Evolutionary conservation across 2,329 filamentous ascomycete genomes (phyloP).

Genomic region (Neofusicoccum ribis): DNA sequence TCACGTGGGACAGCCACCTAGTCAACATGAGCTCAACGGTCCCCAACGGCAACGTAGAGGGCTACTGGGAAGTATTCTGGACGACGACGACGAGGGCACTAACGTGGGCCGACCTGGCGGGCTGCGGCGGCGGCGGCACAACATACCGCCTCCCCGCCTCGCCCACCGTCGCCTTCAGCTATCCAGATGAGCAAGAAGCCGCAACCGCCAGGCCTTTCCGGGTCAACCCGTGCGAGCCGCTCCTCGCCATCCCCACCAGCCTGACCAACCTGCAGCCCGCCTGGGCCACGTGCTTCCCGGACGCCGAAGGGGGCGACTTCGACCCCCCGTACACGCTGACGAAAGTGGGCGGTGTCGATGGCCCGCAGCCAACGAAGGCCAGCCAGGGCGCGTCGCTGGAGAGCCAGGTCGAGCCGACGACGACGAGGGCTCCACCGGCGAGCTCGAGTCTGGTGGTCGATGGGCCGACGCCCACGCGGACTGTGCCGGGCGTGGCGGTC

Average conservation of each 20-base stretch:
- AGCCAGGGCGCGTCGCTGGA: background rate
- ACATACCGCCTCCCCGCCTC: background rate
- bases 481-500: too few relatives aligned
- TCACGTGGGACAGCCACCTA: background rate
- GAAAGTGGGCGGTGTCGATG: background rate
- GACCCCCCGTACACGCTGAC: background rate
- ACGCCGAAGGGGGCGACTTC: background rate
- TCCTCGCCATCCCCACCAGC: background rate
- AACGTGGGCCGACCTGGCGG: background rate
- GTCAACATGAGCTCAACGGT: background rate
- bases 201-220: background rate
- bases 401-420: background rate
- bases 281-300: background rate
- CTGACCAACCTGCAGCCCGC: background rate
- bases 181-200: background rate
- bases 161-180: background rate
- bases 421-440: too few relatives aligned
- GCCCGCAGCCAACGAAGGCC: background rate
- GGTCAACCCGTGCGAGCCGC: background rate
- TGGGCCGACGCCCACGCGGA: too few relatives aligned
- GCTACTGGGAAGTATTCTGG: background rate
- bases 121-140: background rate
- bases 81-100: background rate
- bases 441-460: too few relatives aligned
- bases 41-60: too few relatives aligned